These are phyloP conservation scores for Anastatica hierochuntica DNA, from an alignment of 345 rosid species.

Conservation along the genomic window DNA sequence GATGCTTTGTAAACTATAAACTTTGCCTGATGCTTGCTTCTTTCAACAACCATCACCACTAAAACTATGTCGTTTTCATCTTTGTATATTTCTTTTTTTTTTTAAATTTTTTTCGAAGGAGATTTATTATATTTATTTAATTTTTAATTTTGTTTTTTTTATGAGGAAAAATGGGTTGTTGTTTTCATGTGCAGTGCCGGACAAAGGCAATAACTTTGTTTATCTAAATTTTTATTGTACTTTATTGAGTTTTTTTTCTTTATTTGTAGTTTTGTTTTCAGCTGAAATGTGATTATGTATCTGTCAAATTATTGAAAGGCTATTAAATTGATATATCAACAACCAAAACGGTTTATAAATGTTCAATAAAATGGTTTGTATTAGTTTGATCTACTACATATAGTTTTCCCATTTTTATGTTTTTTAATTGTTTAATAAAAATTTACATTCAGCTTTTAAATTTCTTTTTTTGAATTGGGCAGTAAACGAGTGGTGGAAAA, in stretches of 20 bases:
- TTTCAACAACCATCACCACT: conserved; percentile 12
- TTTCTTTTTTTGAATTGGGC: too few species aligned
- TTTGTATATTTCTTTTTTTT: conserved; percentile 18
- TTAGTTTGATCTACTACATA: too few species aligned
- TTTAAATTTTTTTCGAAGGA: not conserved
- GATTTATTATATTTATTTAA: conserved; percentile 28
- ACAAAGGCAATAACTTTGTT: conserved; percentile 20
- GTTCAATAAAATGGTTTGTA: too few species aligned
- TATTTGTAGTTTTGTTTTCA: conserved; percentile 22
- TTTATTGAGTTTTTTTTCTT: conserved; percentile 11
- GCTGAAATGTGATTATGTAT: conserved; percentile 8
- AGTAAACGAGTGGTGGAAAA: too few species aligned
- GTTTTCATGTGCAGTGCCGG: conserved; percentile 17
- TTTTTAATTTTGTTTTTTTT: not conserved
- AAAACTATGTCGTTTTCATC: conserved; percentile 3
- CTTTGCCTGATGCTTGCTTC: not conserved
- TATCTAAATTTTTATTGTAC: conserved; percentile 17
- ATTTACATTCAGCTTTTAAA: too few species aligned
- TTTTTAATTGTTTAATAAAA: too few species aligned
- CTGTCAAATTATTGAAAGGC: conserved; percentile 10
- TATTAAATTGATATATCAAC: not conserved
- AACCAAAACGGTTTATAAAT: too few species aligned
- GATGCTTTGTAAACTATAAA: conserved; percentile 16
- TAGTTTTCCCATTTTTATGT: too few species aligned
- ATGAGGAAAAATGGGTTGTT: too few species aligned